A percentile compares a stretch with the other conserved stretches of the same genome.
Evolutionary conservation across 2,329 filamentous ascomycete species (phyloP).

Genomic region (Fusarium albidum): DNA sequence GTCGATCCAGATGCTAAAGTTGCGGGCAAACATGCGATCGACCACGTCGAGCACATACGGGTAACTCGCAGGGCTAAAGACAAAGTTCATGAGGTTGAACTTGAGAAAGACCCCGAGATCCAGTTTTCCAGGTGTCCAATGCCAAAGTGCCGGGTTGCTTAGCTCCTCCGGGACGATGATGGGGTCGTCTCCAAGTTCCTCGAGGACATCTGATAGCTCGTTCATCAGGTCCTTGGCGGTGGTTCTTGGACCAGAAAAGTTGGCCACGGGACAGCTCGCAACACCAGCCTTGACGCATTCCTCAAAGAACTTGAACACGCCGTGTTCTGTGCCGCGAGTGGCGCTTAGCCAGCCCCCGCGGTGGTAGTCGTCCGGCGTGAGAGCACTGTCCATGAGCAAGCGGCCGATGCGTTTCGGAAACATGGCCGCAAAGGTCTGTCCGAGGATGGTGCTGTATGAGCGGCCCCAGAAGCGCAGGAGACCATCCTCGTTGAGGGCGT

Average conservation of each 20-base stretch:
- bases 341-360: not conserved
- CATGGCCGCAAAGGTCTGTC: constrained; percentile 29
- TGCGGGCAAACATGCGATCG: too few relatives aligned
- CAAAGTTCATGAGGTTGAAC: too few relatives aligned
- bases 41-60: too few relatives aligned
- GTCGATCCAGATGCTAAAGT: too few relatives aligned
- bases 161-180: not conserved
- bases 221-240: constrained; percentile 3
- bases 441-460: constrained; percentile 30
- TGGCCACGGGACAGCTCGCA: constrained; percentile 1
- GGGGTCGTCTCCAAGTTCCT: constrained; percentile 2
- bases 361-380: constrained; percentile 16
- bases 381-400: constrained; percentile 25
- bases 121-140: too few relatives aligned
- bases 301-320: constrained; percentile 3
- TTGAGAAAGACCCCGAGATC: too few relatives aligned
- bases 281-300: constrained; percentile 16
- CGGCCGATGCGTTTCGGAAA: constrained; percentile 28
- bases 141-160: not conserved
- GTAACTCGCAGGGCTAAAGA: too few relatives aligned
- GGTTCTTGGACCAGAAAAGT: constrained; percentile 10
- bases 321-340: not conserved
- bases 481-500: constrained; percentile 46
- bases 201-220: not conserved
- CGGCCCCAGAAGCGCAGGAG: constrained; percentile 45